phyloP scores from a whole-genome alignment of 192 early-diverging fungal species.

The Gamsiella multidivaricata region DNA sequence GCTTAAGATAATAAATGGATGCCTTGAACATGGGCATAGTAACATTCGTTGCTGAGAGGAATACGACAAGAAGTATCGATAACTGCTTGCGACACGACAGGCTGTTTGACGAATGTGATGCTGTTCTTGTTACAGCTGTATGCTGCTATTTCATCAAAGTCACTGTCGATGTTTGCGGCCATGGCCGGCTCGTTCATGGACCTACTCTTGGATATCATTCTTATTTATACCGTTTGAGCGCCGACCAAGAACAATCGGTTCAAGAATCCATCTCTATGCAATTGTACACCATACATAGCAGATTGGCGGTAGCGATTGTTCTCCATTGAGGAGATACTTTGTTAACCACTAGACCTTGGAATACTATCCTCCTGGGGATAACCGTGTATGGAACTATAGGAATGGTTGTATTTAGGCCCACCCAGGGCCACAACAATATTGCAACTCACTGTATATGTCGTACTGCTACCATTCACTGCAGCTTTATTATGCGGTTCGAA shows the following conservation, averaged over 20 bases:
- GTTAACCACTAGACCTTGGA: background rate
- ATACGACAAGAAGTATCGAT: background rate
- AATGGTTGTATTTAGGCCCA: conserved; percentile 80
- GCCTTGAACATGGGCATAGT: too few relatives aligned
- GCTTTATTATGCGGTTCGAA: background rate
- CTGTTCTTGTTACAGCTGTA: conserved; percentile 75
- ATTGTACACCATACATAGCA: background rate
- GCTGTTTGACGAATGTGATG: conserved; percentile 61
- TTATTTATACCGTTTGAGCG: conserved; percentile 70
- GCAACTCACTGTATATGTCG: conserved; percentile 66
- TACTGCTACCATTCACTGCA: background rate
- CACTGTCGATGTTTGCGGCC: conserved; percentile 81
- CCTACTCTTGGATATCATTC: conserved; percentile 71
- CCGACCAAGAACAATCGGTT: conserved; percentile 70
- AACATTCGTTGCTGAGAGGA: conserved; percentile 6
- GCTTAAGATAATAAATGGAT: conserved; percentile 42
- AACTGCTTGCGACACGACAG: background rate
- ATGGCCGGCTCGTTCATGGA: conserved; percentile 89
- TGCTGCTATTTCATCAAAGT: conserved; percentile 79
- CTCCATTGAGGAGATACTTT: background rate
- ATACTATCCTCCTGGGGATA: too few relatives aligned
- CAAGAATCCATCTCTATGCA: conserved; percentile 74
- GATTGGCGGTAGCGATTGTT: background rate
- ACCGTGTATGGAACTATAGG: conserved; percentile 78
- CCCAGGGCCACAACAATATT: conserved; percentile 82